Percentiles rank a stretch among this genome's conserved stretches.
These are phyloP conservation scores for Yamadazyma kitorensis DNA, from an alignment of 805 yeast genomes.

Conservation along the genomic window DNA sequence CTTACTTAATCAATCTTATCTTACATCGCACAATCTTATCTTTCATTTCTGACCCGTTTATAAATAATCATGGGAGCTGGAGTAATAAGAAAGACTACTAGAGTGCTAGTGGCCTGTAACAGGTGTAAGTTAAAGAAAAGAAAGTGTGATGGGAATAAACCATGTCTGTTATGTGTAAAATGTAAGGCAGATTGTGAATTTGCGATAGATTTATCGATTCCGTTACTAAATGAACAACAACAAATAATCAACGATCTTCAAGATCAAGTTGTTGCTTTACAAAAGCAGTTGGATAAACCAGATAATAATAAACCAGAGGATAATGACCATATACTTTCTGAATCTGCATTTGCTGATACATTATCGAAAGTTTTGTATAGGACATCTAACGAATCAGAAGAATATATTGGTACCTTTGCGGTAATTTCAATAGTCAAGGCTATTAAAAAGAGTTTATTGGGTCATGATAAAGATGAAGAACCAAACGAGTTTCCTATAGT, in stretches of 20 bases:
- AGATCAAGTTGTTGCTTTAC: not conserved
- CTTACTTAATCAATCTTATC: no score
- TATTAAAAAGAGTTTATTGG: constrained; percentile 7
- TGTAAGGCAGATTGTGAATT: constrained; percentile 3
- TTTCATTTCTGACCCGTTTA: no score
- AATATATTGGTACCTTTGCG: constrained; percentile 14
- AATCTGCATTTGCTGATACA: constrained; percentile 9
- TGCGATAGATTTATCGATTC: no score
- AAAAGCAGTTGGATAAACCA: no score
- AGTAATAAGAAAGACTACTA: no score
- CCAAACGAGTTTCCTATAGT: not conserved
- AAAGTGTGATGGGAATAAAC: constrained; percentile 11
- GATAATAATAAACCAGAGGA: not conserved
- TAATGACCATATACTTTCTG: constrained; percentile 4
- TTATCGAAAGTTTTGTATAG: constrained; percentile 9
- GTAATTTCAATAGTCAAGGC: constrained; percentile 13
- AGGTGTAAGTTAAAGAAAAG: constrained; percentile 12
- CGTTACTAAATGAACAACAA: no score
- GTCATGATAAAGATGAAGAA: not conserved
- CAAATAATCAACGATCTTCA: not conserved
- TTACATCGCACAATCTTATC: no score
- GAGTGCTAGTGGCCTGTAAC: constrained; percentile 8
- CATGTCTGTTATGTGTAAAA: constrained; percentile 4
- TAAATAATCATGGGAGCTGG: no score
- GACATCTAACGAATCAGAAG: constrained; percentile 7